phyloP scores from a whole-genome alignment of 495 filamentous ascomycete species.

The Letharia columbiana region DNA sequence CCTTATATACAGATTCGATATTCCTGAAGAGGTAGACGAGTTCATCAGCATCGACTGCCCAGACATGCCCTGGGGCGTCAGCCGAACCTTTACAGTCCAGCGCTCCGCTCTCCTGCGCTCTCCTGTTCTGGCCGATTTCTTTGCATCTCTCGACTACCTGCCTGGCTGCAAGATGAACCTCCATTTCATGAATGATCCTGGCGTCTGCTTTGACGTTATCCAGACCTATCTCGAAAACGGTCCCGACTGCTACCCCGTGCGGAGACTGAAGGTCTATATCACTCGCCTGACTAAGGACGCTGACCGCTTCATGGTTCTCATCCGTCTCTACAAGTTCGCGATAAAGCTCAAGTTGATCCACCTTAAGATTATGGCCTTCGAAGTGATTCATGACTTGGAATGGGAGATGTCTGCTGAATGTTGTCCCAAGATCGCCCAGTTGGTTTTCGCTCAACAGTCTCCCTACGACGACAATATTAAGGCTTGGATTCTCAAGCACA shows the following conservation, averaged over 20 bases:
- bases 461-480: conserved; percentile 14
- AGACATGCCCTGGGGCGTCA: background rate
- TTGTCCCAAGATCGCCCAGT: conserved; percentile 15
- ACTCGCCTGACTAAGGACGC: background rate
- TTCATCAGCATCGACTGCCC: conserved; percentile 20
- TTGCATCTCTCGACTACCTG: conserved; percentile 21
- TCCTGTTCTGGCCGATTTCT: conserved; percentile 21
- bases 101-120: conserved; percentile 20
- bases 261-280: conserved; percentile 12
- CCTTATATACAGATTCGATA: background rate
- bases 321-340: conserved; percentile 19
- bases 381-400: conserved; percentile 14
- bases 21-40: conserved; percentile 16
- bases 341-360: conserved; percentile 14
- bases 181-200: conserved; percentile 18
- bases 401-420: conserved; percentile 5
- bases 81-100: conserved; percentile 13
- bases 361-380: conserved; percentile 16
- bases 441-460: conserved; percentile 17
- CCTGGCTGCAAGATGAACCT: conserved; percentile 18
- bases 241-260: conserved; percentile 16
- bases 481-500: conserved; percentile 19
- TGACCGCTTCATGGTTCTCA: conserved; percentile 17
- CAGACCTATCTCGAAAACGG: conserved; percentile 22
- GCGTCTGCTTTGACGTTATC: conserved; percentile 17